Conservation (phyloP, 495 filamentous ascomycete genomes). For the Sphaerosporella brunnea region DNA sequence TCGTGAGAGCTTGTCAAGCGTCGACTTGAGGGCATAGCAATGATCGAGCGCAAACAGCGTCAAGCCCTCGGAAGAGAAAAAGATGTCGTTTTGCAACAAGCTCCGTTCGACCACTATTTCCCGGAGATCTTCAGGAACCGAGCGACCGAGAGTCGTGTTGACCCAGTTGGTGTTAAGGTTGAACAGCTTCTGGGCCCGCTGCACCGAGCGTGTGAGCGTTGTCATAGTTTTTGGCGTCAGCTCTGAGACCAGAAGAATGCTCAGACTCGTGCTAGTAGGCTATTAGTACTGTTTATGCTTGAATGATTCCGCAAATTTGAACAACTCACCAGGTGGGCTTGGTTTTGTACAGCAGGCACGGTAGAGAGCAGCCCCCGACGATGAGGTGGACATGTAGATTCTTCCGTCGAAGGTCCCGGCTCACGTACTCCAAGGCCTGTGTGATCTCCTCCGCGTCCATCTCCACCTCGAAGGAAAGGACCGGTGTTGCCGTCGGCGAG, state of each 20-base stretch:
- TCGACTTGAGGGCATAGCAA: slow-evolving; percentile 20
- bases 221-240: neutral
- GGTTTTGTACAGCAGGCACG: slow-evolving; percentile 22
- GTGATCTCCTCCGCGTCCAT: slow-evolving; percentile 8
- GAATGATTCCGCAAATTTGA: neutral
- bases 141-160: slow-evolving; percentile 10
- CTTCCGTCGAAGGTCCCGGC: slow-evolving; percentile 19
- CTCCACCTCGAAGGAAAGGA: slow-evolving; percentile 7
- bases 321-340: slow-evolving; percentile 13
- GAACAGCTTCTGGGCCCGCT: slow-evolving; percentile 21
- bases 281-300: neutral
- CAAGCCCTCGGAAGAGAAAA: slow-evolving; percentile 25
- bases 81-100: slow-evolving; percentile 22
- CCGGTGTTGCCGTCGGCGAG: neutral
- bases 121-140: slow-evolving; percentile 5
- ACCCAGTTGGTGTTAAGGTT: slow-evolving; percentile 14
- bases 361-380: slow-evolving; percentile 13
- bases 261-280: neutral
- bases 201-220: slow-evolving; percentile 11
- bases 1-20: slow-evolving; percentile 1
- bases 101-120: slow-evolving; percentile 16
- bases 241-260: neutral
- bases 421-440: slow-evolving; percentile 22
- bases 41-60: slow-evolving; percentile 22
- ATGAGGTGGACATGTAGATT: slow-evolving; percentile 21